A percentile compares a stretch with the other conserved stretches of the same genome.
phyloP scores from a whole-genome alignment of 2,329 filamentous ascomycete genomes.

The Bretziella fagacearum region DNA sequence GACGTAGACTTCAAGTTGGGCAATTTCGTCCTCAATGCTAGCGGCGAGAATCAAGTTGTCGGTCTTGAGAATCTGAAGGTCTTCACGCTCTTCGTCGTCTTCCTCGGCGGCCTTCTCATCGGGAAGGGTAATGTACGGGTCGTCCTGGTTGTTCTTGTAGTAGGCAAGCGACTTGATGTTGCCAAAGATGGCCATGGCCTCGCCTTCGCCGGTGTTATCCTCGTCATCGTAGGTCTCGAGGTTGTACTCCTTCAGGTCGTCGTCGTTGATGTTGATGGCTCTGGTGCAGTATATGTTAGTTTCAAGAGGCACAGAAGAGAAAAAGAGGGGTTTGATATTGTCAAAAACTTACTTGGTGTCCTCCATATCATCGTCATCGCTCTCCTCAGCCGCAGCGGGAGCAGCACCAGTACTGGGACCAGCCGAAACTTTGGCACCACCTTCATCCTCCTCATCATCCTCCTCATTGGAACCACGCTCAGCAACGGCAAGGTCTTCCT shows the following conservation, averaged over 20 bases:
- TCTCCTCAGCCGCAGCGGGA: neutral
- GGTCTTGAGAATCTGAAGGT: conserved; percentile 78
- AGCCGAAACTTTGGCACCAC: conserved; percentile 16
- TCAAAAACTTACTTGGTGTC: conserved; percentile 13
- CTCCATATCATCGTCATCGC: conserved; percentile 11
- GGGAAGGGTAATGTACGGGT: conserved; percentile 87
- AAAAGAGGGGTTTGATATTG: neutral
- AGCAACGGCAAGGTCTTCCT: conserved; percentile 54
- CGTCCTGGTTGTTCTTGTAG: conserved; percentile 83
- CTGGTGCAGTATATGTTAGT: conserved; percentile 15
- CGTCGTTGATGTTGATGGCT: conserved; percentile 43
- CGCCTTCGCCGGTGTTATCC: conserved; percentile 31
- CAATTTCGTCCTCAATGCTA: conserved; percentile 92
- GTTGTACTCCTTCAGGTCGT: conserved; percentile 90
- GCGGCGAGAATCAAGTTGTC: conserved; percentile 87
- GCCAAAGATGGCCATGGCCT: conserved; percentile 81
- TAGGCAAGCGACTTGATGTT: conserved; percentile 89
- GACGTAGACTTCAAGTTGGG: conserved; percentile 90
- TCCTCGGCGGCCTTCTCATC: conserved; percentile 53
- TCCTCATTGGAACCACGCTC: conserved; percentile 19
- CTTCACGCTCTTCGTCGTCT: conserved; percentile 68
- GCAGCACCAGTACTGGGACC: neutral
- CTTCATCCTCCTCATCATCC: conserved; percentile 18
- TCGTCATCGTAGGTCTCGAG: conserved; percentile 81
- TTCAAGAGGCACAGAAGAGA: too few species aligned